These are phyloP conservation scores for Murraya koenigii DNA, from an alignment of 345 rosid species.

Conservation along the genomic window DNA sequence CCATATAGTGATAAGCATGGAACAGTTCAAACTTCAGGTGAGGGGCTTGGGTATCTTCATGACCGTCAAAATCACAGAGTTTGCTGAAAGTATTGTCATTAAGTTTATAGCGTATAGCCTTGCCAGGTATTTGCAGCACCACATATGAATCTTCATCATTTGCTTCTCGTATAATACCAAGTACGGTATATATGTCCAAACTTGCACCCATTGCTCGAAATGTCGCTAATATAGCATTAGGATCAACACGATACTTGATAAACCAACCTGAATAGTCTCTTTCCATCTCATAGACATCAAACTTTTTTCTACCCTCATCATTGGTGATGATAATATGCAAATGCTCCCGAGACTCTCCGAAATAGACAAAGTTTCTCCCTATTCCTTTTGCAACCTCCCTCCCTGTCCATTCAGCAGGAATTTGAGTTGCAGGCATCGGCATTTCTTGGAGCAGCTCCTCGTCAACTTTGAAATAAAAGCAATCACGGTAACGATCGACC, in stretches of 20 bases:
- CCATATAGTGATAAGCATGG: no score
- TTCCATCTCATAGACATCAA: slow-evolving; percentile 35
- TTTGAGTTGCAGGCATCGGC: slow-evolving; percentile 16
- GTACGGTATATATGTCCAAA: not conserved
- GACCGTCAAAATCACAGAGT: no score
- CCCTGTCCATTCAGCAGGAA: not conserved
- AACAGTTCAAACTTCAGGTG: no score
- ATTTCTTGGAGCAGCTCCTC: slow-evolving; percentile 25
- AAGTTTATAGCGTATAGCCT: not conserved
- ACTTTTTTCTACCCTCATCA: not conserved
- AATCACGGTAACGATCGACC: slow-evolving; percentile 14
- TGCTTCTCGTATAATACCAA: no score
- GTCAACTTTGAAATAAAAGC: slow-evolving; percentile 25
- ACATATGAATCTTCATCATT: no score
- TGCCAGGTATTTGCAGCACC: no score
- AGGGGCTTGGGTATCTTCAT: no score
- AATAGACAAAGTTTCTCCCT: not conserved
- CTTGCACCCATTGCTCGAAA: slow-evolving; percentile 29
- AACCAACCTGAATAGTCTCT: slow-evolving; percentile 30
- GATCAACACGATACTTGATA: slow-evolving; percentile 31
- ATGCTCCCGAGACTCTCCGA: no score
- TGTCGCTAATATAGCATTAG: slow-evolving; percentile 18
- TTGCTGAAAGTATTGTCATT: no score
- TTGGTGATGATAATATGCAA: no score
- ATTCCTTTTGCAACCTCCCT: not conserved